phyloP scores from a whole-genome alignment of 176 grass and related monocot species.

The Avena eriantha region DNA sequence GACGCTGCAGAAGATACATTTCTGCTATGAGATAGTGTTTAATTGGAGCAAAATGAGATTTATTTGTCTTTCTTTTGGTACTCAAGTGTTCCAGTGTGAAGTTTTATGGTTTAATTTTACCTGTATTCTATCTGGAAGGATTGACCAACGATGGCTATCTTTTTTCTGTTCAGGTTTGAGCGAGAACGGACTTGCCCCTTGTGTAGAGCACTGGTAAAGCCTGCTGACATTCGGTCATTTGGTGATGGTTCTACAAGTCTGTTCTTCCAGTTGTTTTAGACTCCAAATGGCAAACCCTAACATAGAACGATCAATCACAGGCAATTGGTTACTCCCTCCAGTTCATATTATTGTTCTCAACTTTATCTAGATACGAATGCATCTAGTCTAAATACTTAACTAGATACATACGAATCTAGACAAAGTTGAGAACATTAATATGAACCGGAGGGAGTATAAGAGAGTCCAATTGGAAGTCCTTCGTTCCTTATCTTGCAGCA shows the following conservation, averaged over 20 bases:
- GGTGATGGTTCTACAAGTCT: conserved; percentile 91
- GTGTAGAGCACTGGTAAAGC: conserved; percentile 88
- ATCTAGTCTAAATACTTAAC: no score
- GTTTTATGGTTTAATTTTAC: conserved; percentile 27
- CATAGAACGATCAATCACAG: conserved; percentile 42
- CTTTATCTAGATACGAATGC: no score
- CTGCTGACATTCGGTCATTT: conserved; percentile 91
- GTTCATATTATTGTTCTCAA: no score
- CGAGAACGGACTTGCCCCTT: conserved; percentile 87
- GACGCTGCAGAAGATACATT: conserved; percentile 1
- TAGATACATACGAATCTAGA: no score
- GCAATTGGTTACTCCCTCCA: conserved; percentile 4
- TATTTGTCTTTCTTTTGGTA: conserved; percentile 24
- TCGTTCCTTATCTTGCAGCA: conserved; percentile 12
- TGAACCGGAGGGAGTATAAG: background rate
- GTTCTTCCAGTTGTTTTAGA: conserved; percentile 92
- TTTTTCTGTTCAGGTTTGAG: conserved; percentile 74
- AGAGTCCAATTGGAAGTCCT: conserved; percentile 28
- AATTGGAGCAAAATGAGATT: background rate
- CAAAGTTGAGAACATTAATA: no score
- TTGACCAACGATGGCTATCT: conserved; percentile 8
- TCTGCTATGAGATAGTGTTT: background rate
- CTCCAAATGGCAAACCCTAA: conserved; percentile 39
- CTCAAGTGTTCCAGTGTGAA: background rate
- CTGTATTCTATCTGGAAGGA: conserved; percentile 9